These are phyloP conservation scores for Sanghuangporus weigelae DNA, from an alignment of 1,284 basidiomycete species.

Conservation along the genomic window DNA sequence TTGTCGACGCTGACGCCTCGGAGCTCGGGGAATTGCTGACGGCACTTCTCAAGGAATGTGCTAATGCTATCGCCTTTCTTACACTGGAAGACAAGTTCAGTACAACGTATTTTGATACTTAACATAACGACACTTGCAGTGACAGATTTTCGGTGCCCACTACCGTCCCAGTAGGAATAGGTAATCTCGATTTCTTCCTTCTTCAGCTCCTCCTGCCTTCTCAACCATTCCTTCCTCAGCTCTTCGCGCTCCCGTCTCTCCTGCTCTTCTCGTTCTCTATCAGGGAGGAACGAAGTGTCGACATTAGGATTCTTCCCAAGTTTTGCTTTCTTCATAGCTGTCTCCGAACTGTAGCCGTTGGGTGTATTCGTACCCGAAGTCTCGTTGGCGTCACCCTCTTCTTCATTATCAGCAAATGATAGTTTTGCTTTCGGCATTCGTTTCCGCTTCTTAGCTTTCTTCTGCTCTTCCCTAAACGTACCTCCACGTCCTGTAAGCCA, in stretches of 20 bases:
- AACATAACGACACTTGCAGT: constrained; percentile 48
- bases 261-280: constrained; percentile 90
- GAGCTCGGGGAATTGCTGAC: constrained; percentile 89
- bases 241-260: constrained; percentile 87
- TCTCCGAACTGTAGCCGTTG: constrained; percentile 33
- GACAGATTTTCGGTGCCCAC: constrained; percentile 92
- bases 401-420: constrained; percentile 88
- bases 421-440: constrained; percentile 72
- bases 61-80: constrained; percentile 97
- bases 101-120: not conserved
- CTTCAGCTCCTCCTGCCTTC: constrained; percentile 85
- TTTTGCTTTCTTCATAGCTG: constrained; percentile 64
- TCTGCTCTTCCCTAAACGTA: constrained; percentile 80
- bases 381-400: constrained; percentile 21
- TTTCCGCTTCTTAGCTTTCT: constrained; percentile 89
- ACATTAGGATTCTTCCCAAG: constrained; percentile 94
- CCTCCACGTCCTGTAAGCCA: constrained; percentile 74
- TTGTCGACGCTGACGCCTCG: constrained; percentile 90
- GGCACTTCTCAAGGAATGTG: constrained; percentile 87
- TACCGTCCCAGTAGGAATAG: constrained; percentile 99
- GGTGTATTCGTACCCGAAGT: constrained; percentile 27
- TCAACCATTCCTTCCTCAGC: constrained; percentile 87
- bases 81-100: constrained; percentile 51
- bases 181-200: constrained; percentile 86
- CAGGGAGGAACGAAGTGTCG: constrained; percentile 97